phyloP scores from a whole-genome alignment of 2,329 filamentous ascomycete genomes.

The Lecanosticta acicola region DNA sequence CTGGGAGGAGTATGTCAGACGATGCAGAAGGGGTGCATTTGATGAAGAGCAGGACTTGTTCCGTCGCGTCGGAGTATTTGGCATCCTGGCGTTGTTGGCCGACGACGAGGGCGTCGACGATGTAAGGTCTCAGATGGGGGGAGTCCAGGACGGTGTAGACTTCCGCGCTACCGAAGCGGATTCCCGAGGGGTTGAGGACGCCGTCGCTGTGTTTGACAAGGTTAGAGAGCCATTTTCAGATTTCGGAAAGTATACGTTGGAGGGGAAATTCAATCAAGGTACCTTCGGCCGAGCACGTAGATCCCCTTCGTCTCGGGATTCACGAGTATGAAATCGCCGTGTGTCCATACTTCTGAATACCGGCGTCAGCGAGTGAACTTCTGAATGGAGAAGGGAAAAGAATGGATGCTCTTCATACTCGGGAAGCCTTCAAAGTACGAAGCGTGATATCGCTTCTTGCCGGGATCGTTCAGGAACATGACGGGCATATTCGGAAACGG shows the following conservation, averaged over 20 bases:
- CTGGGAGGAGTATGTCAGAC: too few relatives aligned
- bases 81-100: not conserved
- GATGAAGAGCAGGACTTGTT: not conserved
- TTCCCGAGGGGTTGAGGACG: conserved; percentile 69
- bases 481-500: conserved; percentile 69
- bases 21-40: not conserved
- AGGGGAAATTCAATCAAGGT: too few relatives aligned
- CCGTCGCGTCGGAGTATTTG: not conserved
- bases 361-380: too few relatives aligned
- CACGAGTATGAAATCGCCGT: conserved; percentile 68
- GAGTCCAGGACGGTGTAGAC: conserved; percentile 66
- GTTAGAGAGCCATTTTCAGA: too few relatives aligned
- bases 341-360: conserved; percentile 72
- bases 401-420: too few relatives aligned
- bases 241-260: too few relatives aligned
- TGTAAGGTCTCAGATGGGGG: not conserved
- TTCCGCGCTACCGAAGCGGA: conserved; percentile 71
- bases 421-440: conserved; percentile 41
- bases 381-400: too few relatives aligned
- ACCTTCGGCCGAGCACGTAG: conserved; percentile 54
- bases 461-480: conserved; percentile 39
- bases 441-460: conserved; percentile 35
- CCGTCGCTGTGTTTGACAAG: too few relatives aligned
- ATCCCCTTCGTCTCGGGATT: conserved; percentile 62
- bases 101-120: not conserved